Evolutionary conservation across 148 eudicot genomes (phyloP).

Genomic region (Chenopodium album): DNA sequence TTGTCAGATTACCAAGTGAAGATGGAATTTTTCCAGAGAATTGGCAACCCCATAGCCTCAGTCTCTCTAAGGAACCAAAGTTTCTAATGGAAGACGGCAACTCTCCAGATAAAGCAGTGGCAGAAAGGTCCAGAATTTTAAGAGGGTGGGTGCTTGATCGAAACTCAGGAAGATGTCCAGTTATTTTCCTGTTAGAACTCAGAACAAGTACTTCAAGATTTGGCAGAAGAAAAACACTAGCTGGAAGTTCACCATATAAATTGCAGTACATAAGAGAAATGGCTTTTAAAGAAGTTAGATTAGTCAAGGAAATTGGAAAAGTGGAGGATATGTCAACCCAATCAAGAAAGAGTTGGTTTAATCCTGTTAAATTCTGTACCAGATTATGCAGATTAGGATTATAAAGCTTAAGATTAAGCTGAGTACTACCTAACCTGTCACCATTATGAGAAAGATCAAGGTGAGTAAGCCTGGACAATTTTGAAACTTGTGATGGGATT

Average conservation of each 20-base stretch:
- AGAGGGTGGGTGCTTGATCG: constrained; percentile 4
- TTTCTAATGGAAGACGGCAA: constrained; percentile 36
- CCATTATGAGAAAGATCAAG: constrained; percentile 28
- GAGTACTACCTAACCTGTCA: not conserved
- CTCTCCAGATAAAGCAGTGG: constrained; percentile 26
- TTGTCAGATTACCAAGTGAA: constrained; percentile 26
- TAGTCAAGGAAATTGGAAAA: constrained; percentile 24
- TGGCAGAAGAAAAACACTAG: constrained; percentile 32
- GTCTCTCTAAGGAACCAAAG: not conserved
- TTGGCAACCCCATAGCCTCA: not conserved
- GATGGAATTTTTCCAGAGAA: constrained; percentile 30
- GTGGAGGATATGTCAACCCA: constrained; percentile 23
- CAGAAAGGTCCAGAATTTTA: not conserved
- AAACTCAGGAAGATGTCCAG: constrained; percentile 38
- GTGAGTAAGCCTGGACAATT: constrained; percentile 17
- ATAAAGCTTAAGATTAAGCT: constrained; percentile 18
- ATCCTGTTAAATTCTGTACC: constrained; percentile 28
- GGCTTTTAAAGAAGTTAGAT: constrained; percentile 17
- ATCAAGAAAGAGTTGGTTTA: constrained; percentile 17
- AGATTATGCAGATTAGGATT: constrained; percentile 14
- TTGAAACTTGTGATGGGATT: constrained; percentile 36
- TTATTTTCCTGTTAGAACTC: constrained; percentile 15
- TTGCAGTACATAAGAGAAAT: constrained; percentile 11
- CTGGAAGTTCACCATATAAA: constrained; percentile 30
- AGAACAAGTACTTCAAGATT: constrained; percentile 23